Base-by-base conservation (phyloP, 2,329 filamentous ascomycete genomes). In the Arthrocladium fulminans region DNA sequence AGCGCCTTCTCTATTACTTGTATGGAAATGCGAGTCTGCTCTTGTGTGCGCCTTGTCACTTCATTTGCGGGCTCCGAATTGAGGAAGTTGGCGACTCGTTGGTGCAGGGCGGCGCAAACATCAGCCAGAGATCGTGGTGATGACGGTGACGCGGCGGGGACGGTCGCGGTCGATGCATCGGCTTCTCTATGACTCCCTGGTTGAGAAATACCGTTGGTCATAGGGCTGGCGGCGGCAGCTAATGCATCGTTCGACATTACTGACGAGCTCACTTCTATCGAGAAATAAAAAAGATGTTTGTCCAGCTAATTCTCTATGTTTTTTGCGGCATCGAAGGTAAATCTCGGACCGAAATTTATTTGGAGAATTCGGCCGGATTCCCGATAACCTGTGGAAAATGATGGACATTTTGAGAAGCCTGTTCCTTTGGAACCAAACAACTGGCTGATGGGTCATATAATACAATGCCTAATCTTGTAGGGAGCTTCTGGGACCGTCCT, bases 1-100 rank as follows among this genome's bases (percentile, higher is more conserved):
- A 96, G 71, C 12, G 89, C 86, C 59, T 87, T 77, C 52, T 80
- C 76, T 50, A 96, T 80, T 19, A 95, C 81, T 19, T 68, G 74
- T 60, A 94, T 73, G 20, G 88, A 83, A 46, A 79, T 72, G 52
- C 80, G 77, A 39, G 86, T 84, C 71, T 92, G 88, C 49, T 71
- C 67, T 68, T 96, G 89, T 23, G 88, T 79, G 48, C 72, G 73
- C 57, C 69, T 72, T 50, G 89, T 67, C 37, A 67, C 65, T 47
- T 77, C 69, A 17, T 76, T 74, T 2, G 73, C 70, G 51, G 78
- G 71, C 25, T 77, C 66, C 54, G 80, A 73, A 40, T 71, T 71
- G 48, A 94, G 72, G 61, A 94, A 88, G 20, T 73, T 70, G 42
- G 77, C 69, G 51, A 94, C 52, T 74, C 75, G 30, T 56, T 54